Conservation (phyloP, 2,329 filamentous ascomycete species). For the Fusarium nematophilum region DNA sequence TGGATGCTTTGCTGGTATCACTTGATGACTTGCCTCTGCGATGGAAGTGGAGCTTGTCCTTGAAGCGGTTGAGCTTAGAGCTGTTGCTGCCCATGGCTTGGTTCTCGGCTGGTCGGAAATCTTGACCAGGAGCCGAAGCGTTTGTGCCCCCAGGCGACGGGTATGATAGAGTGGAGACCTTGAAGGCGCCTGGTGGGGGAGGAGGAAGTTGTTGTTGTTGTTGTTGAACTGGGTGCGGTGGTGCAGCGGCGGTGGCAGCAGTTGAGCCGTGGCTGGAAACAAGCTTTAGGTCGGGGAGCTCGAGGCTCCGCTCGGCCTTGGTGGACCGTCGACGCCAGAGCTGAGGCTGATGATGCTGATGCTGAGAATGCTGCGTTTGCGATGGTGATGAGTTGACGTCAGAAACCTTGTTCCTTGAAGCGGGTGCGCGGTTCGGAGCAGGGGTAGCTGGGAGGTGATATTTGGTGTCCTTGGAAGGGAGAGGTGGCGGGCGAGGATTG, state of each 20-base stretch:
- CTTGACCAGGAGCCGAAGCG: constrained; percentile 19
- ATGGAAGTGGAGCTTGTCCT: constrained; percentile 45
- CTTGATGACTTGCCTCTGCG: constrained; percentile 39
- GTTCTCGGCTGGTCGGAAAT: constrained; percentile 32
- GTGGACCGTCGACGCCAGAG: constrained; percentile 64
- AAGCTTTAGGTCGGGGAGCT: constrained; percentile 62
- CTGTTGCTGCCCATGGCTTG: constrained; percentile 48
- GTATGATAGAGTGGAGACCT: constrained; percentile 28
- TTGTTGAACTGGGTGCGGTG: constrained; percentile 27
- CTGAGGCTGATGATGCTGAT: constrained; percentile 42
- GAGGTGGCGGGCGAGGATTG: constrained; percentile 33
- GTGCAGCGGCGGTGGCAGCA: constrained; percentile 43
- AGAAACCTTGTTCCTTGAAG: constrained; percentile 21
- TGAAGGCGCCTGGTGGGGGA: constrained; percentile 27
- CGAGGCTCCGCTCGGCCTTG: constrained; percentile 59
- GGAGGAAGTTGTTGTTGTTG: background rate
- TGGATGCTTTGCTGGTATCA: constrained; percentile 36
- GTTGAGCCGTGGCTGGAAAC: constrained; percentile 63
- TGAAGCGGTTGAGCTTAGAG: constrained; percentile 49
- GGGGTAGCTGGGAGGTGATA: constrained; percentile 37
- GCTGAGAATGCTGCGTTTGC: constrained; percentile 6
- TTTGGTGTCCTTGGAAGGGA: constrained; percentile 44
- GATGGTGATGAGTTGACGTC: constrained; percentile 42
- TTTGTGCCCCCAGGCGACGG: constrained; percentile 28
- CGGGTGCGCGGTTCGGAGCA: constrained; percentile 29